These are phyloP conservation scores for Trichoderma parareesei DNA, from an alignment of 495 filamentous ascomycete species.

Conservation along the genomic window DNA sequence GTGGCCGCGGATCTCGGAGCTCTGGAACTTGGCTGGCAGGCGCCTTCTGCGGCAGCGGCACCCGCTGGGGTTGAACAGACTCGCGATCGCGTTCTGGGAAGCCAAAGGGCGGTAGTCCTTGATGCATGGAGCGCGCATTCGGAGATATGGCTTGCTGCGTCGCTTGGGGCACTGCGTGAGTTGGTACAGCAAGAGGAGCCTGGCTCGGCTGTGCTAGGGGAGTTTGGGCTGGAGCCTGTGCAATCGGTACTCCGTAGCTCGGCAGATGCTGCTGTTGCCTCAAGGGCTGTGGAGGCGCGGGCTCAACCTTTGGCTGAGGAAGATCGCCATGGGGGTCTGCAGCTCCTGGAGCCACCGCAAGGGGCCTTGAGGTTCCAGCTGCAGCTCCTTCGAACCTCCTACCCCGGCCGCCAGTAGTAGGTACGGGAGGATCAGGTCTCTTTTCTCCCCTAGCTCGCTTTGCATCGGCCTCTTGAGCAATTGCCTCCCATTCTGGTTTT, in stretches of 20 bases:
- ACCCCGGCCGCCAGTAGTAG: slow-evolving; percentile 37
- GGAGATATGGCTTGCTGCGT: slow-evolving; percentile 33
- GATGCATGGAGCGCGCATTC: slow-evolving; percentile 26
- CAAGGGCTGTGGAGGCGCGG: slow-evolving; percentile 9
- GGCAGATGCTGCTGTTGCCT: slow-evolving; percentile 12
- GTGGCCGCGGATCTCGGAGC: slow-evolving; percentile 19
- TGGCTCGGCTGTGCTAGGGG: slow-evolving; percentile 21
- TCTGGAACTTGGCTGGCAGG: slow-evolving; percentile 21
- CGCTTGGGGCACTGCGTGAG: slow-evolving; percentile 17
- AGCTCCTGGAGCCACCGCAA: slow-evolving; percentile 49
- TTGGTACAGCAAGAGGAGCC: slow-evolving; percentile 17
- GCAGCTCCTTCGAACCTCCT: slow-evolving; percentile 44
- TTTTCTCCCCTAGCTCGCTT: slow-evolving; percentile 64
- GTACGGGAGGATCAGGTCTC: slow-evolving; percentile 57
- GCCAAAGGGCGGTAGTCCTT: slow-evolving; percentile 25
- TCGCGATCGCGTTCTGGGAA: slow-evolving; percentile 26
- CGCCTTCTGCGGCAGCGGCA: slow-evolving; percentile 20
- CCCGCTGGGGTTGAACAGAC: slow-evolving; percentile 15
- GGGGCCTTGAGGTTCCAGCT: slow-evolving; percentile 46
- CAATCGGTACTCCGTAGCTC: slow-evolving; percentile 10
- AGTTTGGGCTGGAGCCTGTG: slow-evolving; percentile 19
- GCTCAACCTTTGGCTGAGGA: slow-evolving; percentile 37
- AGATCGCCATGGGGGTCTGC: slow-evolving; percentile 49
- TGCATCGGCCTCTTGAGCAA: slow-evolving; percentile 61
- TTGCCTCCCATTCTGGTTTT: slow-evolving; percentile 58